Conservation (phyloP, 768 basidiomycete species). For the Strobilomyces dryophilus region DNA sequence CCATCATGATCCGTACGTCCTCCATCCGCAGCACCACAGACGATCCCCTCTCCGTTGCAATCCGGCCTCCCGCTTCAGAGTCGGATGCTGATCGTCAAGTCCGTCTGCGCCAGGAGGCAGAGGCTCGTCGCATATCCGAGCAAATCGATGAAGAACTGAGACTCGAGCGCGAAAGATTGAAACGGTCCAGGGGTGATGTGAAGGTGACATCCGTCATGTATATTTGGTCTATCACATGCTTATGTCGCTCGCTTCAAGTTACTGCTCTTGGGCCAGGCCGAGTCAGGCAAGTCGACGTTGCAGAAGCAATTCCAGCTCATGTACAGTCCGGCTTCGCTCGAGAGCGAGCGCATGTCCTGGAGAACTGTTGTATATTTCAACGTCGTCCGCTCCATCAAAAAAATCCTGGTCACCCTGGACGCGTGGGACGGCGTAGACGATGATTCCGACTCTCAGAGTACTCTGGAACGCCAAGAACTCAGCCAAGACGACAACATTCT, state of each 20-base stretch:
- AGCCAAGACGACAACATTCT: conserved; percentile 21
- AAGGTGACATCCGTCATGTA: conserved; percentile 42
- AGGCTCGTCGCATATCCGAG: conserved; percentile 74
- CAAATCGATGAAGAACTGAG: conserved; percentile 79
- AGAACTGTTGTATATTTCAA: conserved; percentile 74
- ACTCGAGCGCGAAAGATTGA: conserved; percentile 60
- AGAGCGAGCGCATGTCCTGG: conserved; percentile 69
- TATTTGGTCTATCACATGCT: not conserved
- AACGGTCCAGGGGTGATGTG: conserved; percentile 68
- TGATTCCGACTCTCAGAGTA: conserved; percentile 39
- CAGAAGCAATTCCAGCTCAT: conserved; percentile 81
- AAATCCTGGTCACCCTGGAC: conserved; percentile 62
- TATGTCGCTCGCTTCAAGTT: conserved; percentile 40
- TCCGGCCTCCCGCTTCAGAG: conserved; percentile 64
- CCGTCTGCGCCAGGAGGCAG: conserved; percentile 63
- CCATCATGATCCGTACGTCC: conserved; percentile 58
- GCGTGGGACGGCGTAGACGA: conserved; percentile 58
- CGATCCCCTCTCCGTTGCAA: conserved; percentile 67
- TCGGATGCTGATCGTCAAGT: conserved; percentile 57
- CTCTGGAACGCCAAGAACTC: conserved; percentile 31
- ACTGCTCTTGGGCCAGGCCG: conserved; percentile 73
- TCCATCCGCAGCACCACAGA: conserved; percentile 70
- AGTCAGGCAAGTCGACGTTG: conserved; percentile 74
- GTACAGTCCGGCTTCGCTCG: conserved; percentile 69
- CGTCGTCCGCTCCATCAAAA: conserved; percentile 65